Evolutionary conservation across 2,329 filamentous ascomycete genomes (phyloP), one percentile per base, ranked within the genome.

Genomic region (Clonostachys byssicola): DNA sequence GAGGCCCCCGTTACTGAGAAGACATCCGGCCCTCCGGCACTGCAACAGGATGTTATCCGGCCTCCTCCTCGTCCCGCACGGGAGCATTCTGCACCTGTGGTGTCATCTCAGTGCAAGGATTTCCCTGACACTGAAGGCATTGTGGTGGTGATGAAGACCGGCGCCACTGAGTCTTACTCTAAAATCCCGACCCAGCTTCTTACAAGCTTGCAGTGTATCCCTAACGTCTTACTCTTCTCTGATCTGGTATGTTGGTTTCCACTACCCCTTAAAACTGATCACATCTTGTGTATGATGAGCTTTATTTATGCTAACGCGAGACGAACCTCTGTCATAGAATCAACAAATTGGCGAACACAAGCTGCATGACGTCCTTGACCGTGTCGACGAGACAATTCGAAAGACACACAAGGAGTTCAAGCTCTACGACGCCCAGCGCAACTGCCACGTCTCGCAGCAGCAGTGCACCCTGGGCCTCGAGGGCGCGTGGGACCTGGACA

Each of bases 131-230:
- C 67, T 12, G 68, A 68, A 41, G 68, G 70, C 52, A 64, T 77
- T 36, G 60, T 76, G 34, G 61, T 81, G 23, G 61, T 81, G 42
- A 72, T 83, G 61, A 81, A 81, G 63, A 82, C 79, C 5, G 78
- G 78, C 36, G 77, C 78, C 4, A 76, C 74, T 36, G 77, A 81
- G 56, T 61, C 74, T 17, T 77, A 70, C 48, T 63, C 71, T 34
- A 74, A 72, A 42, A 59, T 83, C 3, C 76, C 78, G 3, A 77
- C 73, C 4, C 78, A 81, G 53, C 65, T 81, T 18, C 63, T 78
- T 54, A 80, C 78, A 5, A 69, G 68, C 1, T 66, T 80, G 13
- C 68, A 67, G 43, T 81, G 78, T 52, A 55, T 75, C 8, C 64
- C 68, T 42, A 68, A 80, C 44, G 76, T 73, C 47, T 67, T 81